Conservation (phyloP, 192 early-diverging fungal genomes). For the Linnemannia hyalina region DNA sequence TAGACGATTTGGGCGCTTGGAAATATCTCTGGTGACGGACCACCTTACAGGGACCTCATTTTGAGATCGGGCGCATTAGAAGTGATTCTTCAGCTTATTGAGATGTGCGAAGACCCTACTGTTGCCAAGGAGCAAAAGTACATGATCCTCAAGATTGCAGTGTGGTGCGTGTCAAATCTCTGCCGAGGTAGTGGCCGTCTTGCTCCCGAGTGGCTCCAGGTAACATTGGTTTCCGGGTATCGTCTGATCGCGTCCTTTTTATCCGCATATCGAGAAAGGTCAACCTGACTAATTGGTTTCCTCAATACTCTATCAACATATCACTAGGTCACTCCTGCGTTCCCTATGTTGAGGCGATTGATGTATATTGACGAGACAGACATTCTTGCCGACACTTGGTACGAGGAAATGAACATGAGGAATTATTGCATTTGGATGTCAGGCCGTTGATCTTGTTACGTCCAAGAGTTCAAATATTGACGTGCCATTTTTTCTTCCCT, state of each 20-base stretch:
- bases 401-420: not conserved
- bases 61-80: constrained; percentile 47
- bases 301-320: not conserved
- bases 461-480: not conserved
- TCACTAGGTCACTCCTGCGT: constrained; percentile 44
- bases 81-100: constrained; percentile 45
- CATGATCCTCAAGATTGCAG: constrained; percentile 53
- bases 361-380: constrained; percentile 56
- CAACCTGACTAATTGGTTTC: not conserved
- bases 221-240: not conserved
- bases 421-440: not conserved
- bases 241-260: not conserved
- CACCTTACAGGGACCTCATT: constrained; percentile 51
- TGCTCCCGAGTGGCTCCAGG: constrained; percentile 55
- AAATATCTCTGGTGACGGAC: constrained; percentile 56
- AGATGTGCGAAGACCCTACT: constrained; percentile 50
- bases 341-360: constrained; percentile 44
- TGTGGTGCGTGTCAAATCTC: constrained; percentile 54
- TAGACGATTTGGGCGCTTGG: constrained; percentile 57
- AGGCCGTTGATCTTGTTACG: not conserved
- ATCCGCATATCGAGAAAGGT: not conserved
- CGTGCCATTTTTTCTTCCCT: not conserved
- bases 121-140: constrained; percentile 55
- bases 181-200: constrained; percentile 48
- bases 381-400: constrained; percentile 54